Percentiles rank a stretch among this genome's conserved stretches.
Conservation (phyloP, 176 grass and related monocot genomes). For the Juncus inflexus region DNA sequence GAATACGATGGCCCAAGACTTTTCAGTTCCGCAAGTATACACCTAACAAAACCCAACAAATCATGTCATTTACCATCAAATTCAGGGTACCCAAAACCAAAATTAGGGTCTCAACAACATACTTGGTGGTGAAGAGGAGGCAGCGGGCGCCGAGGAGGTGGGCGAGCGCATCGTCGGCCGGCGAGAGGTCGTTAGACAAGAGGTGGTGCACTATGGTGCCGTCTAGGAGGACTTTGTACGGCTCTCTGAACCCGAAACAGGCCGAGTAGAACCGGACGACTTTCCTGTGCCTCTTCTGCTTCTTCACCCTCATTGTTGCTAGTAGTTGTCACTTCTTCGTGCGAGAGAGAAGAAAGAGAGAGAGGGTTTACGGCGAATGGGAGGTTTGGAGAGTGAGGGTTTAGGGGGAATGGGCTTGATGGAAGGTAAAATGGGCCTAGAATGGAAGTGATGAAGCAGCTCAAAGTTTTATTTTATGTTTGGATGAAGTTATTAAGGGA, state of each 20-base stretch:
- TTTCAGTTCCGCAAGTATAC: constrained; percentile 52
- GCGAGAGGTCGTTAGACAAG: constrained; percentile 46
- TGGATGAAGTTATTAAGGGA: too few relatives aligned
- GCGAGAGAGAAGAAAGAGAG: too few relatives aligned
- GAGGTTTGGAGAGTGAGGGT: too few relatives aligned
- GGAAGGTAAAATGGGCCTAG: too few relatives aligned
- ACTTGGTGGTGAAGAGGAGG: constrained; percentile 76
- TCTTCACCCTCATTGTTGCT: constrained; percentile 74
- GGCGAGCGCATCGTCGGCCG: constrained; percentile 44
- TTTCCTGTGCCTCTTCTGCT: constrained; percentile 68
- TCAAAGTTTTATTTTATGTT: too few relatives aligned
- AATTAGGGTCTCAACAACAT: background rate
- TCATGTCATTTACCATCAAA: background rate
- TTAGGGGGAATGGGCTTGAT: too few relatives aligned
- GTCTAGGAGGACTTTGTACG: constrained; percentile 62
- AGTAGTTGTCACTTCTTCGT: too few relatives aligned
- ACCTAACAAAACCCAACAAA: constrained; percentile 28
- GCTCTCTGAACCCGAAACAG: constrained; percentile 87
- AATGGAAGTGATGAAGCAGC: too few relatives aligned
- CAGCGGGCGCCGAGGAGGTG: constrained; percentile 55
- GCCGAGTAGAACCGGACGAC: constrained; percentile 74
- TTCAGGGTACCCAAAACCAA: background rate
- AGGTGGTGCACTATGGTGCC: constrained; percentile 80
- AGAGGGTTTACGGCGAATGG: too few relatives aligned
- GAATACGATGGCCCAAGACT: constrained; percentile 55